Evolutionary conservation across 108 stramenopile species (phyloP), one percentile per base, ranked within the genome.

Genomic region (Phaeodactylum tricornutum): DNA sequence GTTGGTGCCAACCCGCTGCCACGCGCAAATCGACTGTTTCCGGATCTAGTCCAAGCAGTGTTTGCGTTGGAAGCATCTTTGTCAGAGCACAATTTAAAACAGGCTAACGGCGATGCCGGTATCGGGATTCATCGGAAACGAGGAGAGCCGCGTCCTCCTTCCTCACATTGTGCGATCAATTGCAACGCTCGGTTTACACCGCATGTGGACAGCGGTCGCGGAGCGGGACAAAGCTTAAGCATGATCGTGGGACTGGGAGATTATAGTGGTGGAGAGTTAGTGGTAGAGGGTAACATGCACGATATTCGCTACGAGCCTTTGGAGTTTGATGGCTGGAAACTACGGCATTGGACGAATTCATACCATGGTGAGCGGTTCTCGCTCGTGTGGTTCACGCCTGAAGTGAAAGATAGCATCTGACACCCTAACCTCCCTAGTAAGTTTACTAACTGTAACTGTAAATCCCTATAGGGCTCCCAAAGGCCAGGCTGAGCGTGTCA

Each of bases 301-400:
- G 70, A 88, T 35, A 90, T 94, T 20, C 65, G 87, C 38, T 94
- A 94, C 63, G 55, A 71, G 31, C 77, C 87, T 17, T 25, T 89
- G 15, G 88, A 91, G 42, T 94, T 93, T 53, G 72, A 96, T 64
- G 95, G 93, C 34, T 96, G 93, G 93, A 80, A 61, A 22, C 66
- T 83, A 30, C 54, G 86, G 20, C 95, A 96, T 57, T 96, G 87
- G 81, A 96, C 95, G 8, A 43, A 52, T 35, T 66, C 79, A 0
- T 94, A 89, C 39, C 16, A 14, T 33, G 95, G 95, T 8, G 91
- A 96, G 54, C 66, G 93, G 7, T 96, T 78, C 42, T 71, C 68
- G n/a, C 48, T 96, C 14, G 91, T 96, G 16, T 96, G 80, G 77
- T 96, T 96, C 66, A 93, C 91, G 16, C 95, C 93, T 3, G 69